These are phyloP conservation scores for Arthrobotrys megalospora DNA, from an alignment of 2,329 filamentous ascomycete species.

Conservation along the genomic window DNA sequence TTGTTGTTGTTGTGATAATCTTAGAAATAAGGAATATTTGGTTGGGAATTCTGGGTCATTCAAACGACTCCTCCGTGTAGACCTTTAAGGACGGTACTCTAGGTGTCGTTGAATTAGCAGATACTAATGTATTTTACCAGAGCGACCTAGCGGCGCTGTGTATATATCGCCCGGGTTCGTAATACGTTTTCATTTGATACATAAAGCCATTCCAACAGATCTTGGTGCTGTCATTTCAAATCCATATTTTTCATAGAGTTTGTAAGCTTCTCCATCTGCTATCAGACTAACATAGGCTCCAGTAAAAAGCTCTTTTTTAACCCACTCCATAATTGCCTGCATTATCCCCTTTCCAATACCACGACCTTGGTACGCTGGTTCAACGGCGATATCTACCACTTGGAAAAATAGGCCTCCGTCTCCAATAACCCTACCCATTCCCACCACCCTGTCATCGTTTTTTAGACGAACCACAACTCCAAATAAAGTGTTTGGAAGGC, in stretches of 20 bases:
- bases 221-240: conserved; percentile 38
- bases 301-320: conserved; percentile 19
- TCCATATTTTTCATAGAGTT: conserved; percentile 36
- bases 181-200: conserved; percentile 6
- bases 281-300: conserved; percentile 47
- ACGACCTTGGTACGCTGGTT: conserved; percentile 25
- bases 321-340: conserved; percentile 29
- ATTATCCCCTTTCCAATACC: conserved; percentile 32
- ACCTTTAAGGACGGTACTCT: too few species aligned
- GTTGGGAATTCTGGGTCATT: too few species aligned
- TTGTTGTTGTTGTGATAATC: too few species aligned
- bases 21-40: too few species aligned
- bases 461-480: conserved; percentile 18
- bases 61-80: too few species aligned
- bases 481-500: conserved; percentile 37
- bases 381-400: conserved; percentile 42
- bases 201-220: conserved; percentile 43
- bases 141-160: too few species aligned
- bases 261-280: conserved; percentile 40
- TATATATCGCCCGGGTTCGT: neutral
- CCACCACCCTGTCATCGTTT: conserved; percentile 13
- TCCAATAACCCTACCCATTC: conserved; percentile 37
- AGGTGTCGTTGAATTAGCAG: too few species aligned
- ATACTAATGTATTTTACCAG: too few species aligned
- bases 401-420: conserved; percentile 42